Evolutionary conservation across 2,329 filamentous ascomycete genomes (phyloP).

Genomic region (Lachnellula occidentalis): DNA sequence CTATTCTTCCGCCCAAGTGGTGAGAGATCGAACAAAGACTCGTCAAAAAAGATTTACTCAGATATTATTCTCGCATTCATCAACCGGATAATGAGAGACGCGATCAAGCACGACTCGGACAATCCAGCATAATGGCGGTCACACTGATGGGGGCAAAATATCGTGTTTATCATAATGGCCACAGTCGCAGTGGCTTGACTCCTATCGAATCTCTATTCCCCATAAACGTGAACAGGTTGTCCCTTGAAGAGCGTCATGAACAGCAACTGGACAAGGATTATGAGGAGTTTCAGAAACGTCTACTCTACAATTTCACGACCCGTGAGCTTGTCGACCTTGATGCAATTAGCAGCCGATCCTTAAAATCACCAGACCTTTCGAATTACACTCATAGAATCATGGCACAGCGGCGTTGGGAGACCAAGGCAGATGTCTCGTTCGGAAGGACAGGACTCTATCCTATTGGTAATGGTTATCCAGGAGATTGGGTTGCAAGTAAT

Average conservation of each 20-base stretch:
- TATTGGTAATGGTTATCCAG: not conserved
- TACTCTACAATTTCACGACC: not conserved
- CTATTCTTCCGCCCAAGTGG: no score
- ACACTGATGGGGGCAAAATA: not conserved
- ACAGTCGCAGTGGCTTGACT: not conserved
- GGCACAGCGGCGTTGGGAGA: not conserved
- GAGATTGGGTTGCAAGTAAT: slow-evolving; percentile 12
- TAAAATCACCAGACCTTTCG: not conserved
- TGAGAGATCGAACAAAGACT: no score
- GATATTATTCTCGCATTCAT: no score
- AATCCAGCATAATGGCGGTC: not conserved
- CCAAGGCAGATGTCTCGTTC: not conserved
- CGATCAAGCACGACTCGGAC: no score
- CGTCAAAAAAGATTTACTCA: no score
- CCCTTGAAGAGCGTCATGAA: not conserved
- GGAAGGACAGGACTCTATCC: not conserved
- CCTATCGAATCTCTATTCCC: not conserved
- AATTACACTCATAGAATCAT: not conserved
- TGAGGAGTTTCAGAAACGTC: not conserved
- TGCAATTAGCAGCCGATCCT: not conserved
- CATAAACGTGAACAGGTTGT: not conserved
- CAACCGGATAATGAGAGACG: no score
- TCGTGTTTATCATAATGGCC: not conserved
- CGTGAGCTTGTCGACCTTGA: not conserved
- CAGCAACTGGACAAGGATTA: not conserved